These are phyloP conservation scores for Cutaneotrichosporon dermatis DNA, from an alignment of 1,284 basidiomycete genomes.

Conservation along the genomic window DNA sequence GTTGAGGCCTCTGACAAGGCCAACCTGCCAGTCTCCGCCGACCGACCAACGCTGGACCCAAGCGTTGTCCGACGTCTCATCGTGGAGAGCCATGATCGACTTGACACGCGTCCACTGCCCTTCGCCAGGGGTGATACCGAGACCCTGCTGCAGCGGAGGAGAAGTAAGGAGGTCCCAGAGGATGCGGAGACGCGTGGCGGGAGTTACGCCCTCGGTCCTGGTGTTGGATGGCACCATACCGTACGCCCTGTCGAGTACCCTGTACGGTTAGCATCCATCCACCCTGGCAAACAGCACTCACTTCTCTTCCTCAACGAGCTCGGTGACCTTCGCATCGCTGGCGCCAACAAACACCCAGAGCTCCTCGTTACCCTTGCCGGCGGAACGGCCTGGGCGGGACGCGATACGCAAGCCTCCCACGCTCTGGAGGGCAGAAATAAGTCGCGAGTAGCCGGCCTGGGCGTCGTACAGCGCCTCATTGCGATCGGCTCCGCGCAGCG, in stretches of 20 bases:
- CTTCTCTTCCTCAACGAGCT: conserved; percentile 70
- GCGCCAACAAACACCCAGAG: conserved; percentile 76
- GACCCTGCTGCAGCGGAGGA: conserved; percentile 64
- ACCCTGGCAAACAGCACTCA: conserved; percentile 46
- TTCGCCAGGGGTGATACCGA: conserved; percentile 68
- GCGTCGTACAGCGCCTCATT: conserved; percentile 20
- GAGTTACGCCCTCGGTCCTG: conserved; percentile 57
- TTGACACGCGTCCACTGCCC: conserved; percentile 73
- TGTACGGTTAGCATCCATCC: conserved; percentile 9
- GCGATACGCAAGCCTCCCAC: conserved; percentile 41
- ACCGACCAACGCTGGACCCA: conserved; percentile 43
- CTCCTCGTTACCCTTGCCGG: conserved; percentile 61
- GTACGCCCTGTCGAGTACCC: conserved; percentile 25
- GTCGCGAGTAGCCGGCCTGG: conserved; percentile 29
- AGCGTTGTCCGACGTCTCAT: conserved; percentile 58
- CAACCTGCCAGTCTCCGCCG: conserved; percentile 53
- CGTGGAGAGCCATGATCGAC: conserved; percentile 75
- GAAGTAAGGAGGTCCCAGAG: conserved; percentile 71
- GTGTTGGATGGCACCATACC: conserved; percentile 58
- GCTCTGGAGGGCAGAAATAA: conserved; percentile 28
- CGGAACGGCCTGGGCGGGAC: conserved; percentile 30
- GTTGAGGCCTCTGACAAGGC: conserved; percentile 54
- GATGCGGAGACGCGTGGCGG: conserved; percentile 60
- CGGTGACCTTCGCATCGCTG: conserved; percentile 59
- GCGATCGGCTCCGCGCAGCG: neutral